These are phyloP conservation scores for Vaccinium myrtillus DNA, from an alignment of 148 eudicot species.

Conservation along the genomic window DNA sequence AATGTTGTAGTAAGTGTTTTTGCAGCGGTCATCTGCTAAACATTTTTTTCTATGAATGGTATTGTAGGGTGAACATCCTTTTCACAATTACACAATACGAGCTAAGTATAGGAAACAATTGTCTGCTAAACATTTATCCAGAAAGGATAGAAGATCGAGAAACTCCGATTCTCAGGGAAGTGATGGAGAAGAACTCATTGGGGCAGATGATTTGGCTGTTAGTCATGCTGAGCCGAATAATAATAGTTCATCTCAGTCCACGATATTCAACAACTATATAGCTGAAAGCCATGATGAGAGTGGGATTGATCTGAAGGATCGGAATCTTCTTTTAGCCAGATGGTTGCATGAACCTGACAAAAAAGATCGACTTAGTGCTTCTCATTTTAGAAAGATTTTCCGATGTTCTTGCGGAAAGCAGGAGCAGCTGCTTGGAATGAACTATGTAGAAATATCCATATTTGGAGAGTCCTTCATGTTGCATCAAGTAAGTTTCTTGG, in stretches of 20 bases:
- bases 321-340: constrained; percentile 38
- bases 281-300: constrained; percentile 25
- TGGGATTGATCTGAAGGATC: constrained; percentile 23
- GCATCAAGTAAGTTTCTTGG: constrained; percentile 76
- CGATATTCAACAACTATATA: constrained; percentile 20
- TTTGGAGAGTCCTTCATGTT: constrained; percentile 93
- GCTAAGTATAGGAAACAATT: constrained; percentile 58
- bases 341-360: constrained; percentile 86
- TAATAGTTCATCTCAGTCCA: constrained; percentile 20
- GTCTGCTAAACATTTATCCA: constrained; percentile 12
- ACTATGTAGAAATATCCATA: constrained; percentile 69
- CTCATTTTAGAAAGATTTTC: constrained; percentile 87
- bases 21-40: constrained; percentile 3
- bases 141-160: constrained; percentile 30
- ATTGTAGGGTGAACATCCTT: constrained; percentile 86
- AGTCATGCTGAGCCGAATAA: constrained; percentile 28
- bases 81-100: constrained; percentile 85
- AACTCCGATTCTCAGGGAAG: constrained; percentile 30
- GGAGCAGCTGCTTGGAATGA: constrained; percentile 51
- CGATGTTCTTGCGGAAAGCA: constrained; percentile 71
- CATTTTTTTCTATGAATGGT: constrained; percentile 6
- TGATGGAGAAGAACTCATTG: constrained; percentile 35
- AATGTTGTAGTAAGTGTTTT: background rate
- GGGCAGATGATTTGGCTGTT: constrained; percentile 26
- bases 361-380: constrained; percentile 63